A percentile compares a stretch with the other conserved stretches of the same genome.
Evolutionary conservation across 352 stramenopile genomes (phyloP).

Genomic region (Detonula confervacea): DNA sequence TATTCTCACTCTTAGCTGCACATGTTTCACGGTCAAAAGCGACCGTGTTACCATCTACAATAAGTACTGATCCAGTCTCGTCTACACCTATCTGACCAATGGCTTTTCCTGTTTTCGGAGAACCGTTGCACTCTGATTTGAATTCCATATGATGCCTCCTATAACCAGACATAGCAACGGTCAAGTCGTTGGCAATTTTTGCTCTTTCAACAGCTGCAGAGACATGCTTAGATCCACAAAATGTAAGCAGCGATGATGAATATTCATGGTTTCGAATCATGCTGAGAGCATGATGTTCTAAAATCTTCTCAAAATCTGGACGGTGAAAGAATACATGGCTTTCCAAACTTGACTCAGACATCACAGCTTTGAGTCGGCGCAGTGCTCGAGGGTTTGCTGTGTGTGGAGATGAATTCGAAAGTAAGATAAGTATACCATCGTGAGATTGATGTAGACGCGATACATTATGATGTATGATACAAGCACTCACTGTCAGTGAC

Average conservation of each 20-base stretch:
- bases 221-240: conserved; percentile 8
- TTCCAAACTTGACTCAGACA: background rate
- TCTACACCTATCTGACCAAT: no score
- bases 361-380: background rate
- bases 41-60: no score
- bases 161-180: background rate
- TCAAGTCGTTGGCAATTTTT: conserved; percentile 3
- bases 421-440: no score
- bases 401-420: no score
- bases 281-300: background rate
- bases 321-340: conserved; percentile 8
- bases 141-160: conserved; percentile 4
- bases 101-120: no score
- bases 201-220: background rate
- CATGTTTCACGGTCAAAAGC: no score
- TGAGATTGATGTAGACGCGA: no score
- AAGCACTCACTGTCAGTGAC: background rate
- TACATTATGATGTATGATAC: no score
- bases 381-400: conserved; percentile 4
- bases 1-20: no score
- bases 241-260: conserved; percentile 8
- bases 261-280: conserved; percentile 8
- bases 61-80: no score
- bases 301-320: conserved; percentile 5
- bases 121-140: conserved; percentile 8